Evolutionary conservation across 2,329 filamentous ascomycete species (phyloP), one percentile per base, ranked within the genome.

Genomic region (Talaromyces sp.): DNA sequence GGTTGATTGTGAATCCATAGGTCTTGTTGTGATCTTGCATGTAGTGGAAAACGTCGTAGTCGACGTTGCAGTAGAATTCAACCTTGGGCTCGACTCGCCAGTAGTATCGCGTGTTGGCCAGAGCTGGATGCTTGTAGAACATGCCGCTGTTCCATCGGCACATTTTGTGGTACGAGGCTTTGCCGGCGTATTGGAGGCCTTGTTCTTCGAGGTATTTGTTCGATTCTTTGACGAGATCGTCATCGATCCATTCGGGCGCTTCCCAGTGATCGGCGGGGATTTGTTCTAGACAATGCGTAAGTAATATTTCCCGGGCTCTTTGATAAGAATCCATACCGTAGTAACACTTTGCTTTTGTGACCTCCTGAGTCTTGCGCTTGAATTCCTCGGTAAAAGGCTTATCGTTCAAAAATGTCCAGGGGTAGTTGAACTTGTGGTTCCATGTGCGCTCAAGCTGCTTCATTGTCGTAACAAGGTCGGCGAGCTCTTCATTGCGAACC

Each of bases 371-470:
- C 78, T 86, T 87, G 72, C 82, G 83, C 81, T 96, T 98, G 83
- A 99, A 99, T 72, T 98, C 93, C 17, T 95, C 91, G 2, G 90
- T 89, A 75, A 99, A 99, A 17, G 92, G 91, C 61, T 91, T 89
- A 74, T 99, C 94, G 80, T 99, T 99, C 85, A 99, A 96, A 78
- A 99, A 99, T 8, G 93, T 97, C 92, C 95, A 99, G 0, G 95
- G 95, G 76, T 99, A 99, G 82, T 99, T 99, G 86, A 98, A 99
- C 76, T 99, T 99, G 83, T 88, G 84, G 75, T 99, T 99, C 93
- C 93, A 99, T 0, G 94, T 98, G 70, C 90, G 83, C 81, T 99
- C 95, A 67, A 99, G 84, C 74, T 99, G 94, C 64, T 80, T 80
- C 92, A 99, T 99, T 29, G 93, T 92, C 75, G 89, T 86, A 29